Base-by-base conservation (phyloP, 805 yeast genomes). In the Lipomyces starkeyi region DNA sequence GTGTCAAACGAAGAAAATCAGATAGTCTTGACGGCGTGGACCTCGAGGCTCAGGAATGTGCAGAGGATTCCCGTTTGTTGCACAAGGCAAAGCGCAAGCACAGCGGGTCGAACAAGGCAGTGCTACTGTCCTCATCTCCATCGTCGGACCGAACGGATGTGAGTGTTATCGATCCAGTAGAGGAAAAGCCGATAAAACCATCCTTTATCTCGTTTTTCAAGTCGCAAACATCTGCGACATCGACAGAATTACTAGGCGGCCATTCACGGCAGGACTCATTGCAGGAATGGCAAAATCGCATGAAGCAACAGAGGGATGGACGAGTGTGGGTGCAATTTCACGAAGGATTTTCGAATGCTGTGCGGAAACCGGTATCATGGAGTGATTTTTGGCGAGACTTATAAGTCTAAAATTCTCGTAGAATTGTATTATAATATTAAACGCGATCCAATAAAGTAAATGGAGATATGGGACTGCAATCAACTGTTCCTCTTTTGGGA, bases 281-380 rank as follows among this genome's bases (percentile, higher is more conserved):
- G 49, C 67, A 64, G 27, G 64, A 37, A n/a, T 35, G 27, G 54
- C 35, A 32, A 47, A 67, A 65, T 13, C 27, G 35, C 29, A 17
- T 49, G 56, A 52, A 29, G 27, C 25, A 17, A 37, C 64, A 59
- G n/a, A 73, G 66, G 47, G 67, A 67, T 29, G 61, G 80, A 11
- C 59, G 58, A 73, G 82, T 85, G 61, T 92, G 97, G 97, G 89
- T 92, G 17, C 91, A 89, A 75, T 91, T 88, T 75, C 91, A 91
- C 72, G 97, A 91, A 77, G 97, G 97, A 0, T 92, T 88, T 75
- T 89, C 95, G 11, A 88, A 91, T 78, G 97, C 97, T 0, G 97
- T 92, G 3, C 79, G 93, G 56, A 91, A 90, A 73, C 89, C 87
- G 62, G 87, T 91, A 49, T 85, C 86, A 25, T 91, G 97, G 97